Conservation (phyloP, 2,329 filamentous ascomycete species). For the Byssothecium circinans region DNA sequence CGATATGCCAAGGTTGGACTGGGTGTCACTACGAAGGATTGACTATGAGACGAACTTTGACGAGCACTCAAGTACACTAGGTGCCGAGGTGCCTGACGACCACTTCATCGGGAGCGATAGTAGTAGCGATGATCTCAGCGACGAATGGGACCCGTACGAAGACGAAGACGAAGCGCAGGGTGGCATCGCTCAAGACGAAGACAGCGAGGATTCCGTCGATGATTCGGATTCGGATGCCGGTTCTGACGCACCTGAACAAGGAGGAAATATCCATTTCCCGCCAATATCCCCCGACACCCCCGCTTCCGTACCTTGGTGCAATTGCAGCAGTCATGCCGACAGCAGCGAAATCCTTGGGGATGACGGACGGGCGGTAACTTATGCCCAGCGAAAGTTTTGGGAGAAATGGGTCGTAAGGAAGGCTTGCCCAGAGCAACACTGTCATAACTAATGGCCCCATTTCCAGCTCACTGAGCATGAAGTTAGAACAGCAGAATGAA, state of each 20-base stretch:
- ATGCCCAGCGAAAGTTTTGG: constrained; percentile 56
- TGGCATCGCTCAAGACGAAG: constrained; percentile 22
- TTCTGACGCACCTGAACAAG: constrained; percentile 42
- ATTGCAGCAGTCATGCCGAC: constrained; percentile 47
- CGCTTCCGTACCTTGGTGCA: constrained; percentile 51
- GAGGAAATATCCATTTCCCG: constrained; percentile 50
- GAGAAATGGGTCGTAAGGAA: constrained; percentile 57
- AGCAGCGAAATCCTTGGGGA: constrained; percentile 52
- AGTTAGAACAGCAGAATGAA: neutral
- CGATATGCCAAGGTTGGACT: constrained; percentile 61
- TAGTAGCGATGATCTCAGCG: constrained; percentile 43
- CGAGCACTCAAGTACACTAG: constrained; percentile 47
- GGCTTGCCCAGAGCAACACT: constrained; percentile 48
- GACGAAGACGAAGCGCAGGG: constrained; percentile 31
- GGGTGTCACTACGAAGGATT: constrained; percentile 64
- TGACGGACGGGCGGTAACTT: constrained; percentile 51
- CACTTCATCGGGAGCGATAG: constrained; percentile 48
- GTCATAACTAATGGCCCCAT: constrained; percentile 33
- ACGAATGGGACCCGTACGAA: constrained; percentile 37
- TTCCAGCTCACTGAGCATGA: neutral
- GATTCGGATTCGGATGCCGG: constrained; percentile 38
- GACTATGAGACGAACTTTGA: constrained; percentile 61
- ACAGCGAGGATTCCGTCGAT: constrained; percentile 37
- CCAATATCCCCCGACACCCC: constrained; percentile 50
- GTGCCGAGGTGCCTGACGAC: constrained; percentile 54